Conservation (phyloP, 2,329 filamentous ascomycete genomes). For the Drechslerella coelobrocha region DNA sequence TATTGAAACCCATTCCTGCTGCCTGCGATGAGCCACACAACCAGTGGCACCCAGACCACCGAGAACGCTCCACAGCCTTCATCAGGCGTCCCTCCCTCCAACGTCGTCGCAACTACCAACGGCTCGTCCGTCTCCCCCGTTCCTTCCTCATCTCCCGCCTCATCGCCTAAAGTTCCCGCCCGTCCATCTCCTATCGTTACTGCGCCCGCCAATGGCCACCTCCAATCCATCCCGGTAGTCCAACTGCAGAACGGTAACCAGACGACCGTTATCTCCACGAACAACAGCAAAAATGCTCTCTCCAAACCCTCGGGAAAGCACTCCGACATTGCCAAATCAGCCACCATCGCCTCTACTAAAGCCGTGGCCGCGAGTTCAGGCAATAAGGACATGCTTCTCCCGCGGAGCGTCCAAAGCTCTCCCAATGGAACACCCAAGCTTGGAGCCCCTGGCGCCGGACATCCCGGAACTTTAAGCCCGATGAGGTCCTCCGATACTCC, state of each 20-base stretch:
- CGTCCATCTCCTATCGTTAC: constrained; percentile 22
- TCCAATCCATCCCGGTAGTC: constrained; percentile 43
- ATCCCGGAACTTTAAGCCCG: constrained; percentile 14
- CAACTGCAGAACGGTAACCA: constrained; percentile 23
- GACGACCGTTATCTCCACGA: neutral
- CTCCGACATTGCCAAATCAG: constrained; percentile 45
- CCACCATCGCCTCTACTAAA: constrained; percentile 48
- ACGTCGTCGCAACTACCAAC: constrained; percentile 3
- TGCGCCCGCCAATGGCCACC: constrained; percentile 4
- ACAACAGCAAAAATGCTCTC: constrained; percentile 17
- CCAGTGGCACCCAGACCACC: constrained; percentile 35
- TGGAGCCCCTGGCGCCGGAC: neutral
- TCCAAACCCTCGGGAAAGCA: constrained; percentile 44
- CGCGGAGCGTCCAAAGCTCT: constrained; percentile 28
- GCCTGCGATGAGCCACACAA: constrained; percentile 49
- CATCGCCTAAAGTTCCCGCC: constrained; percentile 16
- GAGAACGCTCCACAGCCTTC: constrained; percentile 18
- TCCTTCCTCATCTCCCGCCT: constrained; percentile 5
- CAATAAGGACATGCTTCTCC: constrained; percentile 49
- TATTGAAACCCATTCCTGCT: neutral
- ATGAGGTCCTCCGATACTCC: constrained; percentile 49
- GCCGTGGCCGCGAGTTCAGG: constrained; percentile 42
- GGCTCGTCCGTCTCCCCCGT: constrained; percentile 11
- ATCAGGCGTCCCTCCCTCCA: constrained; percentile 5
- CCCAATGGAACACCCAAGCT: neutral